These are phyloP conservation scores for Microthyrium microscopicum DNA, from an alignment of 2,329 filamentous ascomycete genomes.

Conservation along the genomic window DNA sequence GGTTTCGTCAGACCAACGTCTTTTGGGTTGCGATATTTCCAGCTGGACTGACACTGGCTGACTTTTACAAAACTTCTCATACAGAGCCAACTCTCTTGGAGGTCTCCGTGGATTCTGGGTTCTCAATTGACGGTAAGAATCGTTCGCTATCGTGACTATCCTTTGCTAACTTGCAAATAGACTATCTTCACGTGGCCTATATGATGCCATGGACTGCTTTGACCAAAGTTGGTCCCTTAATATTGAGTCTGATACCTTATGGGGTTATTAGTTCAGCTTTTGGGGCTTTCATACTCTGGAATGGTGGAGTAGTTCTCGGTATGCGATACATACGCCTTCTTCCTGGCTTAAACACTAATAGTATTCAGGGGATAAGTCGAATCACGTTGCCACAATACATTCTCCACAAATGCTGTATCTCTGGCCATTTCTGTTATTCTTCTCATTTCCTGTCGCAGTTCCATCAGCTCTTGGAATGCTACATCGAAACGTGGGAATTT, in stretches of 20 bases:
- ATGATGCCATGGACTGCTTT: too few relatives aligned
- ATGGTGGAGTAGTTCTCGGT: slow-evolving; percentile 84
- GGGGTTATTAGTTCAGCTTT: slow-evolving; percentile 52
- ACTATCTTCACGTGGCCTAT: too few relatives aligned
- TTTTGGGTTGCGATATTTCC: slow-evolving; percentile 83
- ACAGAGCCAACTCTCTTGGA: slow-evolving; percentile 5
- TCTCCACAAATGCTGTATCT: slow-evolving; percentile 88
- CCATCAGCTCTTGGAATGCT: slow-evolving; percentile 30
- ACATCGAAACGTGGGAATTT: slow-evolving; percentile 7
- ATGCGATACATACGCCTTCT: slow-evolving; percentile 14
- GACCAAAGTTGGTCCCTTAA: too few relatives aligned
- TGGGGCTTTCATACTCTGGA: slow-evolving; percentile 62
- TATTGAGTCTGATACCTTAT: slow-evolving; percentile 39
- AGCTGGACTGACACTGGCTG: slow-evolving; percentile 37
- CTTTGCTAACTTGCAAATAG: too few relatives aligned
- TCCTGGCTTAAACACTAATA: slow-evolving; percentile 4
- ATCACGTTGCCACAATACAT: slow-evolving; percentile 80
- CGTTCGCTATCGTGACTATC: too few relatives aligned
- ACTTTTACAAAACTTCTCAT: slow-evolving; percentile 15
- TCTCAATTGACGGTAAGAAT: too few relatives aligned
- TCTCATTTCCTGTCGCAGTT: slow-evolving; percentile 63
- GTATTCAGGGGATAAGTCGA: slow-evolving; percentile 67
- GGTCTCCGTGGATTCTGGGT: too few relatives aligned
- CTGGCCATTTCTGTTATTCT: slow-evolving; percentile 79
- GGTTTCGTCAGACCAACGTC: slow-evolving; percentile 87